Evolutionary conservation across 768 basidiomycete genomes (phyloP), one percentile per base, ranked within the genome.

Genomic region (Lactarius psammicola): DNA sequence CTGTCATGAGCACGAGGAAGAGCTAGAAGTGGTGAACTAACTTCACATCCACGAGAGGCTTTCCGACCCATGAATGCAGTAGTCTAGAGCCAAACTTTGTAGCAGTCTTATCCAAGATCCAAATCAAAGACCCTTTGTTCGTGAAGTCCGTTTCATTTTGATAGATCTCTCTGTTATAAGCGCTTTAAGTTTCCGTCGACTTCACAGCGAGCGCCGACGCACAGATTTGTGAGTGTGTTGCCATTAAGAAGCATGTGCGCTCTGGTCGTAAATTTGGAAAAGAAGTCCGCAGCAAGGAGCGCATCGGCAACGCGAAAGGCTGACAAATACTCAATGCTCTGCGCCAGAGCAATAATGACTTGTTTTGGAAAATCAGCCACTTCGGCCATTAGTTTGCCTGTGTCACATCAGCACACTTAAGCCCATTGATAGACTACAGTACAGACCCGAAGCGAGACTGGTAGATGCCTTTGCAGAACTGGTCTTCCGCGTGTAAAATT

Each of bases 1-100:
- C 18, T 51, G 56, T 55, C 60, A 53, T 42, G 59, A 51, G 53
- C 23, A 44, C 23, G 36, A 23, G 38, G 26, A 46, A 42, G 26
- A 17, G 15, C 15, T 30, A 46, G 62, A 66, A 49, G 17, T 18
- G 40, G n/a, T 26, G 30, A 33, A 66, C 69, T 63, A 64, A 92
- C 92, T 72, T 74, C 73, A 81, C 84, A 74, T 94, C 87, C 15
- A 90, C 80, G 51, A 98, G 81, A 0, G 96, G 96, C 71, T 85
- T 82, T 0, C 92, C 91, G 9, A 98, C 82, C 96, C 96, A 99
- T 67, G 80, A 85, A 66, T 86, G 85, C 62, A 99, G 79, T 71
- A 92, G 76, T 60, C 96, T 81, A 23, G 90, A 85, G 15, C 96
- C 96, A 80, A 97, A 97, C 69, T 84, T 86, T 3, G 96, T 98